phyloP scores from a whole-genome alignment of 768 basidiomycete species.

The Psilocybe cyanescens region DNA sequence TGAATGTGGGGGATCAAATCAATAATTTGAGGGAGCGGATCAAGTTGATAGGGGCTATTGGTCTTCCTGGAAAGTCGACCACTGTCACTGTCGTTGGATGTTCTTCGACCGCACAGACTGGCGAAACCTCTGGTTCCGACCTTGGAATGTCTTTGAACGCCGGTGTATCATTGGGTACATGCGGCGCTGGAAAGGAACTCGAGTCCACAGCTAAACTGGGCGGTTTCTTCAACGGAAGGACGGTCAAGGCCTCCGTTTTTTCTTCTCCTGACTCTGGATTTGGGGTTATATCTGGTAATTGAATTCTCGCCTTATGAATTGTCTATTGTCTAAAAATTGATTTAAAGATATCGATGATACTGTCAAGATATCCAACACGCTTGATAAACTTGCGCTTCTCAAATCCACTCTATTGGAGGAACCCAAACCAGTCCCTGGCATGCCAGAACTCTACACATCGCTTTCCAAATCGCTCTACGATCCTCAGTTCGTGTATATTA shows the following conservation, averaged over 20 bases:
- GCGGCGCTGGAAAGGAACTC: conserved; percentile 21
- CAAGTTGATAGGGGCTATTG: conserved; percentile 36
- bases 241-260: conserved; percentile 35
- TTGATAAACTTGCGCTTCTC: conserved; percentile 35
- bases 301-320: neutral
- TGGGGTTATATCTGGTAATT: conserved; percentile 46
- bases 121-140: conserved; percentile 33
- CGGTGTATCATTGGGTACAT: conserved; percentile 33
- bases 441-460: conserved; percentile 46
- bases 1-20: conserved; percentile 34
- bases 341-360: conserved; percentile 47
- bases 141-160: conserved; percentile 37
- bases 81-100: conserved; percentile 37
- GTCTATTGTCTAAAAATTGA: neutral
- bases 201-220: conserved; percentile 22
- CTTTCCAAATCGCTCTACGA: conserved; percentile 37
- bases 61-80: conserved; percentile 34
- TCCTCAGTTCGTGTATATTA: conserved; percentile 46
- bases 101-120: conserved; percentile 22
- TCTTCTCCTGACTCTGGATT: conserved; percentile 39
- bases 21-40: conserved; percentile 31
- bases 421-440: conserved; percentile 44
- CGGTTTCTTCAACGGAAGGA: conserved; percentile 23
- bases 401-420: conserved; percentile 43
- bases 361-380: conserved; percentile 43